These are phyloP conservation scores for Atractiella rhizophila DNA, from an alignment of 768 basidiomycete genomes.

Conservation along the genomic window DNA sequence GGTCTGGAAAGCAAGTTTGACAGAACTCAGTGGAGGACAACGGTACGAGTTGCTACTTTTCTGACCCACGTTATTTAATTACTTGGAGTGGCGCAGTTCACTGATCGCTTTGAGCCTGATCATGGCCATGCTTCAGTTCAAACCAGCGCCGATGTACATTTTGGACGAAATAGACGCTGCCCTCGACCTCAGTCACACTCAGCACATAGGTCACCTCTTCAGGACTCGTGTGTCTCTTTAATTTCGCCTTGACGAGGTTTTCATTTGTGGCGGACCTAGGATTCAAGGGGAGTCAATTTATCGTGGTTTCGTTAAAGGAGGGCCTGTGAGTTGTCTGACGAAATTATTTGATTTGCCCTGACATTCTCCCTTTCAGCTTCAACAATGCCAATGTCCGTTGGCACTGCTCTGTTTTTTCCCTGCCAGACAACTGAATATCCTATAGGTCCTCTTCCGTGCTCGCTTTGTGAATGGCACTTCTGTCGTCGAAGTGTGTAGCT, in stretches of 20 bases:
- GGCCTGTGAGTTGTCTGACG: slow-evolving; percentile 23
- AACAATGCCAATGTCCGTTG: slow-evolving; percentile 66
- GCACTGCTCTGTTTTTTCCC: not conserved
- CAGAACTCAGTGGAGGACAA: slow-evolving; percentile 90
- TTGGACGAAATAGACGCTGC: slow-evolving; percentile 97
- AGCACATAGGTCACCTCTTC: slow-evolving; percentile 96
- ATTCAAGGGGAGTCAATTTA: slow-evolving; percentile 95
- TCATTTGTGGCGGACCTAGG: no score
- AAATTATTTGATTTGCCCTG: not conserved
- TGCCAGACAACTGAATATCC: not conserved
- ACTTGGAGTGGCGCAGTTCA: slow-evolving; percentile 33
- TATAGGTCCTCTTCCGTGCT: slow-evolving; percentile 43
- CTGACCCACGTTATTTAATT: not conserved
- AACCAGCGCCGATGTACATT: slow-evolving; percentile 97
- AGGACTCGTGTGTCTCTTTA: no score
- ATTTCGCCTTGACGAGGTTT: no score
- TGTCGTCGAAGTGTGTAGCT: slow-evolving; percentile 22
- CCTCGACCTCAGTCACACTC: slow-evolving; percentile 74
- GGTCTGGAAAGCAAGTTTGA: slow-evolving; percentile 94
- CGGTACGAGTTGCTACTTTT: slow-evolving; percentile 30
- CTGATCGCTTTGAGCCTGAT: slow-evolving; percentile 91
- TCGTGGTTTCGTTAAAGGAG: slow-evolving; percentile 89
- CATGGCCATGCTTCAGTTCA: slow-evolving; percentile 97
- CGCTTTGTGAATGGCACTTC: slow-evolving; percentile 84
- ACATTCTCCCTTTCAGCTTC: slow-evolving; percentile 30